These are phyloP conservation scores for Imleria badia DNA, from an alignment of 768 basidiomycete species.

Conservation along the genomic window DNA sequence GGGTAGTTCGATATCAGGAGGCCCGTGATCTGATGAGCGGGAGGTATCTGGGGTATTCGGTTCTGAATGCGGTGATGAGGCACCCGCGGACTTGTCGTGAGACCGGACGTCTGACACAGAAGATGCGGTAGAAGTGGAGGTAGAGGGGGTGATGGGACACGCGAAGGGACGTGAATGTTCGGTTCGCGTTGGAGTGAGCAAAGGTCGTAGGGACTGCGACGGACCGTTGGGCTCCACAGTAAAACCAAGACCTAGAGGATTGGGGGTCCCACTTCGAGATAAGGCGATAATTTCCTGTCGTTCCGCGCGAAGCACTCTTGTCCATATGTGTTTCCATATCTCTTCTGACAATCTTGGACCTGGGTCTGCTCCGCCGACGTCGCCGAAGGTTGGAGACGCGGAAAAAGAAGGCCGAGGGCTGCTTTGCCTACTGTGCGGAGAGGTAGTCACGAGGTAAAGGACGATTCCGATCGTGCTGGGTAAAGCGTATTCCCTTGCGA, in stretches of 20 bases:
- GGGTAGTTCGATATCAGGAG: constrained; percentile 59
- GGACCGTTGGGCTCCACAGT: constrained; percentile 36
- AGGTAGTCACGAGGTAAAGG: constrained; percentile 68
- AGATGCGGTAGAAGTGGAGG: constrained; percentile 50
- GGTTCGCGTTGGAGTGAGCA: constrained; percentile 44
- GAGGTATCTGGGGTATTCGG: constrained; percentile 60
- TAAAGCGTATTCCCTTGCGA: constrained; percentile 91
- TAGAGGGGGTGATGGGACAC: constrained; percentile 37
- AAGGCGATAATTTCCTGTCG: constrained; percentile 37
- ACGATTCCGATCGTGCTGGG: constrained; percentile 83
- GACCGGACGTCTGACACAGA: constrained; percentile 49
- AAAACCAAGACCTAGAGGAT: constrained; percentile 46
- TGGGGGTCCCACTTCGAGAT: constrained; percentile 37
- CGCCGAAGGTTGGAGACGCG: constrained; percentile 17
- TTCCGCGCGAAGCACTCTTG: constrained; percentile 66
- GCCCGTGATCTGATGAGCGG: constrained; percentile 35
- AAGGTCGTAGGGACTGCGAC: constrained; percentile 41
- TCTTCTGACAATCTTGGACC: constrained; percentile 86
- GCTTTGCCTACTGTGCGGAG: constrained; percentile 21
- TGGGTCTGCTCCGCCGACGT: constrained; percentile 47
- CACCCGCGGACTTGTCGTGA: constrained; percentile 47
- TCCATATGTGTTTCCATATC: constrained; percentile 88
- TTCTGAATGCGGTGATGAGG: constrained; percentile 43
- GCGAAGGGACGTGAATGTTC: constrained; percentile 39
- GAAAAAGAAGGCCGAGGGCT: constrained; percentile 18